Conservation (phyloP, 371 early-diverging fungal species). For the Saksenaea vasiformis region DNA sequence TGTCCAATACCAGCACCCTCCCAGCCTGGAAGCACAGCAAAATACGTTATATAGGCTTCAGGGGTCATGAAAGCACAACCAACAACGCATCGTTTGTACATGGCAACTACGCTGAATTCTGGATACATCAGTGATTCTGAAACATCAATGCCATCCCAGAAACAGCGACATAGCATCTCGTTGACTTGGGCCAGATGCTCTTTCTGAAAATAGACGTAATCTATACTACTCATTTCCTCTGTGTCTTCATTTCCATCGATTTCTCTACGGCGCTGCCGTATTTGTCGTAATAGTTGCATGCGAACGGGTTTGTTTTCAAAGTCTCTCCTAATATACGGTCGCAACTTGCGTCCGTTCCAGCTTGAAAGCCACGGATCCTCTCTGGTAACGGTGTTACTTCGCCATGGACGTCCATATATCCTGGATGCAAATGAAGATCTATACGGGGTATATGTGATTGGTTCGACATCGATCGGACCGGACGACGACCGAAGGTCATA, state of each 20-base stretch:
- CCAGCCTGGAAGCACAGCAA: slow-evolving; percentile 90
- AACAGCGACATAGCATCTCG: slow-evolving; percentile 70
- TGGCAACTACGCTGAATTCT: slow-evolving; percentile 85
- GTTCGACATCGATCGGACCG: slow-evolving; percentile 10
- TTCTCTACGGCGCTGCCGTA: slow-evolving; percentile 17
- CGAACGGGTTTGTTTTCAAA: slow-evolving; percentile 48
- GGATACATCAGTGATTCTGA: slow-evolving; percentile 84
- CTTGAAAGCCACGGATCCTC: slow-evolving; percentile 58
- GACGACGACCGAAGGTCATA: slow-evolving; percentile 8
- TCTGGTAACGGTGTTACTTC: slow-evolving; percentile 56
- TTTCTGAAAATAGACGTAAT: slow-evolving; percentile 79
- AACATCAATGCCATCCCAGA: slow-evolving; percentile 95
- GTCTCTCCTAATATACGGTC: slow-evolving; percentile 76
- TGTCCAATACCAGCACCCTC: slow-evolving; percentile 81
- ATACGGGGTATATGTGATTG: slow-evolving; percentile 58
- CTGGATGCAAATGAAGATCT: slow-evolving; percentile 73
- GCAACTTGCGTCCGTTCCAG: slow-evolving; percentile 66
- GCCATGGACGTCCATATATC: slow-evolving; percentile 65
- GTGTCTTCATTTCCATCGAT: slow-evolving; percentile 24
- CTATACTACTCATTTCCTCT: slow-evolving; percentile 59
- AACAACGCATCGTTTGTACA: slow-evolving; percentile 78
- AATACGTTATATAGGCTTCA: slow-evolving; percentile 89
- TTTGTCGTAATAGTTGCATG: slow-evolving; percentile 52
- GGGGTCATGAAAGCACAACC: slow-evolving; percentile 96
- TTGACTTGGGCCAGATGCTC: slow-evolving; percentile 82